phyloP scores from a whole-genome alignment of 371 early-diverging fungal species.

The Furculomyces boomerangus region DNA sequence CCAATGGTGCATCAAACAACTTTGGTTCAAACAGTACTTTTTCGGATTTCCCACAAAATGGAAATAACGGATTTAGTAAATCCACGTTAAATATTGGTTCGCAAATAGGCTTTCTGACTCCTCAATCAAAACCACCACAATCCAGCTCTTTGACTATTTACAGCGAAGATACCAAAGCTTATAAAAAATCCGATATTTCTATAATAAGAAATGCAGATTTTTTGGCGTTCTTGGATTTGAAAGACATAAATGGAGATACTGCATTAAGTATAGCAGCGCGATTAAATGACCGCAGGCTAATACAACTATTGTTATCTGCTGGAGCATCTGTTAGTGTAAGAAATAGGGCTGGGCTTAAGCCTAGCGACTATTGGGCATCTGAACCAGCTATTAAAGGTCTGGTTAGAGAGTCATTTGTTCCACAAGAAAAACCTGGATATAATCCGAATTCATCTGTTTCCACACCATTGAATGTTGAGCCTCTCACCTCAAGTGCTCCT shows the following conservation, averaged over 20 bases:
- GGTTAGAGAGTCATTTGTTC: neutral
- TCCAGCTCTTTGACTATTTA: neutral
- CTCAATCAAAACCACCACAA: neutral
- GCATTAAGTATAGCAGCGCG: conserved; percentile 75
- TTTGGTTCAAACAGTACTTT: too few relatives aligned
- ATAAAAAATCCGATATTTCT: neutral
- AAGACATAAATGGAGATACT: conserved; percentile 77
- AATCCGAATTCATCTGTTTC: neutral
- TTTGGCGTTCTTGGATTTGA: conserved; percentile 56
- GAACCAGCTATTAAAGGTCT: neutral
- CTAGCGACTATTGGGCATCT: conserved; percentile 34
- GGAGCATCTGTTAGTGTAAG: conserved; percentile 59
- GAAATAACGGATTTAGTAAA: neutral
- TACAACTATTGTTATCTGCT: conserved; percentile 51
- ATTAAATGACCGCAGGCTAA: conserved; percentile 50
- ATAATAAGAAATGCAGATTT: conserved; percentile 28
- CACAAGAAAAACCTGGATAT: neutral
- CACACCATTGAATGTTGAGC: neutral
- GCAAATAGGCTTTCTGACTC: neutral
- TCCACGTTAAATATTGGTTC: neutral
- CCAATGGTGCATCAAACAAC: neutral
- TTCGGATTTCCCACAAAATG: neutral
- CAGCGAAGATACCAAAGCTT: neutral
- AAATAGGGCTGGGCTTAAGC: conserved; percentile 52
- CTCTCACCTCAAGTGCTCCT: neutral